phyloP scores from a whole-genome alignment of 768 basidiomycete genomes.

The Udeniomyces megalosporus region DNA sequence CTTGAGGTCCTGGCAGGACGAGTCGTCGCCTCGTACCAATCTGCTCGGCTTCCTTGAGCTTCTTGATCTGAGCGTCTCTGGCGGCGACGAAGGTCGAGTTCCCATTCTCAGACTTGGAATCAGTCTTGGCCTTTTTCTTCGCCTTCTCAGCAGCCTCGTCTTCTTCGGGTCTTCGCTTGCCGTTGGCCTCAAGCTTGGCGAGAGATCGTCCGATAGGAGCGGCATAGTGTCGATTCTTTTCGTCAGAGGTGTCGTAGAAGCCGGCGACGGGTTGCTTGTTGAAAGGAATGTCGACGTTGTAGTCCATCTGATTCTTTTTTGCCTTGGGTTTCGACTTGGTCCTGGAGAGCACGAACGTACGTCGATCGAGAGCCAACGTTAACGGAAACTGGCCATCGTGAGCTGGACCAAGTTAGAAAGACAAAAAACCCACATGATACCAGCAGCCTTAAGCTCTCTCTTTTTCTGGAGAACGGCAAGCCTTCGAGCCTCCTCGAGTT shows the following conservation, averaged over 20 bases:
- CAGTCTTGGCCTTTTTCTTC: conserved; percentile 71
- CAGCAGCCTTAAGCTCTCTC: conserved; percentile 90
- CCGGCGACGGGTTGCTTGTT: conserved; percentile 91
- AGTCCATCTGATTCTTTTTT: conserved; percentile 78
- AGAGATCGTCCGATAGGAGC: conserved; percentile 80
- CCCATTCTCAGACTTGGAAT: conserved; percentile 39
- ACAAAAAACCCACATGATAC: conserved; percentile 53
- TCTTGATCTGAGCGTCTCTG: conserved; percentile 92
- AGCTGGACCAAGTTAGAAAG: too few species aligned
- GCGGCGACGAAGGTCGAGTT: conserved; percentile 92
- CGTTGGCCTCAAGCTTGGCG: conserved; percentile 57
- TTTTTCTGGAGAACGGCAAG: conserved; percentile 94
- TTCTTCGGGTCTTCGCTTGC: conserved; percentile 84
- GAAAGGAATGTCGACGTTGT: conserved; percentile 96
- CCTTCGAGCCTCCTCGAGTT: conserved; percentile 86
- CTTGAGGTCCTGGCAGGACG: conserved; percentile 72
- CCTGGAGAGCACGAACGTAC: conserved; percentile 28
- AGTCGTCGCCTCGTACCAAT: conserved; percentile 76
- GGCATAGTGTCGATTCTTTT: conserved; percentile 67
- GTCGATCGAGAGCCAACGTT: too few species aligned
- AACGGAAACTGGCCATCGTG: too few species aligned
- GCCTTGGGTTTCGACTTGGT: conserved; percentile 58
- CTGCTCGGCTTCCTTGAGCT: conserved; percentile 90
- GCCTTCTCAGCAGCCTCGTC: conserved; percentile 57
- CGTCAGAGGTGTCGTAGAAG: conserved; percentile 92